A percentile compares a stretch with the other conserved stretches of the same genome.
Evolutionary conservation across 176 grass and related monocot genomes (phyloP).

Genomic region (Oryza coarctata): DNA sequence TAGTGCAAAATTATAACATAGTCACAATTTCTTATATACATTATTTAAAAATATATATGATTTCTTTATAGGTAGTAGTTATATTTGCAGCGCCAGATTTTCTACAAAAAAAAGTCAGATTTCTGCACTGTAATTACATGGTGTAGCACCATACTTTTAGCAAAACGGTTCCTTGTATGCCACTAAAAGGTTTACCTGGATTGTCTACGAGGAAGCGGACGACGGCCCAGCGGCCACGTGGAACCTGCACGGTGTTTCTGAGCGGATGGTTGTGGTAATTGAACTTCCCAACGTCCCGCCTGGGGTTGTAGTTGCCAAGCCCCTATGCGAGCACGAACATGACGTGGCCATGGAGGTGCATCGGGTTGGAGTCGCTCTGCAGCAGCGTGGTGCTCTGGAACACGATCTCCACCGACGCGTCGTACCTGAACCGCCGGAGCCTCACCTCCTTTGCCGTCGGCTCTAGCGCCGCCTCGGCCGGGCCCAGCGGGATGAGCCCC

Average conservation of each 20-base stretch:
- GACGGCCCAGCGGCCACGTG: constrained; percentile 35
- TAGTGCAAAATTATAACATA: too few relatives aligned
- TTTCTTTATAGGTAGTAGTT: too few relatives aligned
- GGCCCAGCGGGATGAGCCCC: neutral
- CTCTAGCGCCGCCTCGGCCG: constrained; percentile 20
- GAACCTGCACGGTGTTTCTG: constrained; percentile 51
- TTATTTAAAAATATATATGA: too few relatives aligned
- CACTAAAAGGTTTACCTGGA: constrained; percentile 32
- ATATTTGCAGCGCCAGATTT: too few relatives aligned
- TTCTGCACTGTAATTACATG: too few relatives aligned
- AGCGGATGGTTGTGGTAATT: constrained; percentile 49
- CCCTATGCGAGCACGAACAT: constrained; percentile 42
- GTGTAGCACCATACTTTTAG: too few relatives aligned
- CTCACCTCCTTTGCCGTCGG: constrained; percentile 32
- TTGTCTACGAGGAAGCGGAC: constrained; percentile 45
- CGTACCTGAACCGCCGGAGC: constrained; percentile 46
- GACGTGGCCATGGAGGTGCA: constrained; percentile 66
- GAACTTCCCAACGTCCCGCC: constrained; percentile 41
- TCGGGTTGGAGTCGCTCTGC: constrained; percentile 61
- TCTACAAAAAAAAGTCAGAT: too few relatives aligned
- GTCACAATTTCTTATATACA: too few relatives aligned
- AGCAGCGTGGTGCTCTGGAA: constrained; percentile 62
- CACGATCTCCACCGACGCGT: constrained; percentile 47
- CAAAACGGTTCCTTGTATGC: too few relatives aligned
- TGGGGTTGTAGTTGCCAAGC: constrained; percentile 49